A percentile compares a stretch with the other conserved stretches of the same genome.
Conservation (phyloP, 164 flowering plant genomes). For the Nelumbo lutea region DNA sequence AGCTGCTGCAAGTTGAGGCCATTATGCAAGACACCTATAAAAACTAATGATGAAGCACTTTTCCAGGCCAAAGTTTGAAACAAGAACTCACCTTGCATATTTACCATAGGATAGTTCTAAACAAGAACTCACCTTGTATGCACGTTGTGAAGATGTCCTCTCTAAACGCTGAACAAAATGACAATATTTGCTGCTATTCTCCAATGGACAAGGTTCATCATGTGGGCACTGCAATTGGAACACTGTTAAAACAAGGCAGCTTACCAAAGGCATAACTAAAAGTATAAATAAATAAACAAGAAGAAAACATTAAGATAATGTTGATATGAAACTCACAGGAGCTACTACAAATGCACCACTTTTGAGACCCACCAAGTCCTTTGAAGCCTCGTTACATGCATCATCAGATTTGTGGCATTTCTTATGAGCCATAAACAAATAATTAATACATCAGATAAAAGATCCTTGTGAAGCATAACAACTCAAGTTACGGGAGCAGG, state of each 20-base stretch:
- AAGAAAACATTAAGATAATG: not conserved
- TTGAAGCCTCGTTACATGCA: constrained; percentile 26
- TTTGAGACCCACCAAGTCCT: constrained; percentile 36
- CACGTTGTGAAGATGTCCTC: constrained; percentile 87
- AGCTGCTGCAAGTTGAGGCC: too few relatives aligned
- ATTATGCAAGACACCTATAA: too few relatives aligned
- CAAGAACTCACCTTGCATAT: too few relatives aligned
- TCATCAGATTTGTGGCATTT: constrained; percentile 52
- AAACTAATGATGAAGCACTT: too few relatives aligned
- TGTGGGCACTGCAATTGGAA: constrained; percentile 75
- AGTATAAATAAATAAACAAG: not conserved
- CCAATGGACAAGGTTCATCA: constrained; percentile 91
- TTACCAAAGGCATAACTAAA: not conserved
- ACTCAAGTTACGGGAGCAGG: not conserved
- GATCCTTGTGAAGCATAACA: not conserved
- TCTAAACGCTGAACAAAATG: constrained; percentile 97
- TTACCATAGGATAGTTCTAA: not conserved
- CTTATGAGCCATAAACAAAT: constrained; percentile 30
- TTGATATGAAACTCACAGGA: constrained; percentile 62
- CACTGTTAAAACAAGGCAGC: constrained; percentile 3
- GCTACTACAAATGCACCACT: constrained; percentile 85
- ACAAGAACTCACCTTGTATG: constrained; percentile 63
- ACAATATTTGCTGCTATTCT: constrained; percentile 75
- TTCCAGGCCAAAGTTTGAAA: too few relatives aligned
- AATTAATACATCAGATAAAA: constrained; percentile 4